Evolutionary conservation across 306 rosid species (phyloP), one percentile per base, ranked within the genome.

Genomic region (Carpinus viminea): DNA sequence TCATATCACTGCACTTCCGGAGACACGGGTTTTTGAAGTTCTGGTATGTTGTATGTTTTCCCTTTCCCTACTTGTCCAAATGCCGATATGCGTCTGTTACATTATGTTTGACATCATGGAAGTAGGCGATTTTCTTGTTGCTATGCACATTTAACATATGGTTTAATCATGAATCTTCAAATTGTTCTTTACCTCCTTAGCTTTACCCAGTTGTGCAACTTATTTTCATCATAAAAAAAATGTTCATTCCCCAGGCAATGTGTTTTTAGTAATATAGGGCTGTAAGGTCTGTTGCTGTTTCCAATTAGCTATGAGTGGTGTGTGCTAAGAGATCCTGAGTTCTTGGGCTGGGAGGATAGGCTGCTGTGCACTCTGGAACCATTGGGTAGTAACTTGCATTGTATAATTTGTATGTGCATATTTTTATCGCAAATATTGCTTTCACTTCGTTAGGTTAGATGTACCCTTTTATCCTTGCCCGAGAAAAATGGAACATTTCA

Each of bases 1-100:
- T 86, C 80, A 31, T 91, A 2, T 97, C 98, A 1, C 80, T 95
- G 72, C 98, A 95, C 83, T 95, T 95, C 73, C 97, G 98, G 45
- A 87, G 98, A 71, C 98, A 91, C 13, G 98, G 98, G 50, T 92
- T 95, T 74, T 90, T 95, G 90, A 95, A 90, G 87, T 95, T 95
- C 93, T 95, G 98, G 98, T 94, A 83, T 16, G 34, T 47, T 46
- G 97, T 92, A 83, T 12, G 20, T 47, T 61, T 62, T 53, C 52
- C 66, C 36, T 76, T 65, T 36, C 38, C 74, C 71, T n/a, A 6
- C 59, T 68, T 41, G 31, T 26, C 66, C 54, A 47, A 59, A 52
- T 57, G 41, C 34, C 26, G 45, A 73, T 68, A 43, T 68, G 7
- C 5, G 8, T 43, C 50, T 66, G 12, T n/a, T 6, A 41, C 51